These are phyloP conservation scores for Lippia alba DNA, from an alignment of 305 asterid species.

Conservation along the genomic window DNA sequence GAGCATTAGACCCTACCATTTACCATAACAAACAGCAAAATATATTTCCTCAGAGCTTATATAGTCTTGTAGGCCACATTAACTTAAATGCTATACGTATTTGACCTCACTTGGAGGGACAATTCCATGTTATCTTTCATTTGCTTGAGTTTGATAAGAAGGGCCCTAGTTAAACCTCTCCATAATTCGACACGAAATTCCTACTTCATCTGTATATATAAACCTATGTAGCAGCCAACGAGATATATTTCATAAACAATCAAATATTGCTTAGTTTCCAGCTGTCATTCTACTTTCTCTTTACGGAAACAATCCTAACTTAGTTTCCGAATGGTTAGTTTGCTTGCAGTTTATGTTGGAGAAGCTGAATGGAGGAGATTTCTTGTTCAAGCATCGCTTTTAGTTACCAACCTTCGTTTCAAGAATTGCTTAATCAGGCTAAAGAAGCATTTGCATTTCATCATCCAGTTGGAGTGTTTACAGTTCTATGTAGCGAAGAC, in stretches of 20 bases:
- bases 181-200: neutral
- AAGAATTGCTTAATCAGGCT: constrained; percentile 13
- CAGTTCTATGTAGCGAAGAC: neutral
- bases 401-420: constrained; percentile 26
- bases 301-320: too few species aligned
- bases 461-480: constrained; percentile 27
- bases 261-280: neutral
- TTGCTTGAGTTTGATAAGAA: constrained; percentile 26
- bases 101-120: neutral
- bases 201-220: constrained; percentile 8
- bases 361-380: constrained; percentile 1
- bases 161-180: neutral
- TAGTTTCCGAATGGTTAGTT: neutral
- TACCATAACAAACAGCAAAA: neutral
- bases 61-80: too few species aligned
- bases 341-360: constrained; percentile 34
- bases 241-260: neutral
- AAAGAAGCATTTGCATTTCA: constrained; percentile 30
- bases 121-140: constrained; percentile 32
- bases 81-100: neutral
- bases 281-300: neutral
- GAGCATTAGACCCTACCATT: neutral
- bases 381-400: constrained; percentile 14
- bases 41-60: too few species aligned
- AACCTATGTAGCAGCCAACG: neutral